Conservation (phyloP, 73 alveolate genomes). For the Tetrahymena elliotti region DNA sequence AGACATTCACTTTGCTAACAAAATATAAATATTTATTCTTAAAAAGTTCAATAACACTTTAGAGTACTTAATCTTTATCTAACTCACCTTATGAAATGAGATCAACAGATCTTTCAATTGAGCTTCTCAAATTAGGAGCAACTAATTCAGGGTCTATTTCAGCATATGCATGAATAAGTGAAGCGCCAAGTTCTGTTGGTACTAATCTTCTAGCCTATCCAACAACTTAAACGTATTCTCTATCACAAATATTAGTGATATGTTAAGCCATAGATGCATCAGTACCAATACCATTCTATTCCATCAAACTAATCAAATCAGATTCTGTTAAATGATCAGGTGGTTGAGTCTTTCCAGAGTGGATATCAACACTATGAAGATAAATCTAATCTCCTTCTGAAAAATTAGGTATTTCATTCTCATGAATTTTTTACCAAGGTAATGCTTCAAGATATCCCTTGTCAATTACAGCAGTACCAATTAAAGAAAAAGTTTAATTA, state of each 20-base stretch:
- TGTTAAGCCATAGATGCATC: conserved; percentile 99
- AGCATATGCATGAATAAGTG: conserved; percentile 94
- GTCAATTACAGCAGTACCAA: background rate
- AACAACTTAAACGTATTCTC: conserved; percentile 92
- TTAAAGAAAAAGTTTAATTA: background rate
- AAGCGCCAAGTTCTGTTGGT: conserved; percentile 96
- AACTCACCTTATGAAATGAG: conserved; percentile 88
- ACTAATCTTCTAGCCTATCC: conserved; percentile 85
- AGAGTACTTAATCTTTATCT: background rate
- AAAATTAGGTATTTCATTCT: background rate
- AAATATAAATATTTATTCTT: background rate
- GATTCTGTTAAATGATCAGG: conserved; percentile 98
- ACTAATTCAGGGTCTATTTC: conserved; percentile 96
- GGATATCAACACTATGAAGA: conserved; percentile 21
- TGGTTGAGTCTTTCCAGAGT: conserved; percentile 82
- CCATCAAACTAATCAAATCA: conserved; percentile 95
- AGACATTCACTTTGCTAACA: background rate
- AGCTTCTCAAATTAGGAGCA: conserved; percentile 94
- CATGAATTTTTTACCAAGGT: background rate
- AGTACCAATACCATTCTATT: conserved; percentile 97
- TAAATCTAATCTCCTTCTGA: background rate
- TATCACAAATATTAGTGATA: conserved; percentile 97
- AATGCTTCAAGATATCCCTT: background rate
- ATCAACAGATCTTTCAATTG: conserved; percentile 87
- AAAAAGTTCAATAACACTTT: background rate